Evolutionary conservation across 2,329 filamentous ascomycete genomes (phyloP).

Genomic region (Fusarium chuoi): DNA sequence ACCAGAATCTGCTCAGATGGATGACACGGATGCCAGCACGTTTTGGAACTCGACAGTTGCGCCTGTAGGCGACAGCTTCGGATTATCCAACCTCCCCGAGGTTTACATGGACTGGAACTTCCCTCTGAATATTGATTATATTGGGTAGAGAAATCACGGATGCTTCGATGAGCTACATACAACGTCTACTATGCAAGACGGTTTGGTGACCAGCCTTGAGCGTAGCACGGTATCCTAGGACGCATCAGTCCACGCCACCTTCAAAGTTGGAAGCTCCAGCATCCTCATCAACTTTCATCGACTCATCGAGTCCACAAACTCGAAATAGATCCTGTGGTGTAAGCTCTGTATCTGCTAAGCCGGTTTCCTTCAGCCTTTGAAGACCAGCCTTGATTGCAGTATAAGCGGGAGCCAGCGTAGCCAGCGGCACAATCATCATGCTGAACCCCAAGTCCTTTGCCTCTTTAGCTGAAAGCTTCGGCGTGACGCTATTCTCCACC

Average conservation of each 20-base stretch:
- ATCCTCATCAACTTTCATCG: background rate
- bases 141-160: background rate
- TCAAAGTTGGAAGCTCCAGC: background rate
- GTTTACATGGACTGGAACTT: background rate
- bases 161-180: background rate
- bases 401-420: background rate
- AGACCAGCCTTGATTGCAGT: background rate
- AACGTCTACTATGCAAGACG: background rate
- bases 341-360: background rate
- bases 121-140: slow-evolving; percentile 1
- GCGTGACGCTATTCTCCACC: slow-evolving; percentile 5
- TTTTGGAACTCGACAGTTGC: background rate
- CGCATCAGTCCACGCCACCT: background rate
- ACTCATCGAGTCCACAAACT: background rate
- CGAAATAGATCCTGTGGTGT: background rate
- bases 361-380: background rate
- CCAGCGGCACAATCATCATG: slow-evolving; percentile 5
- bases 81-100: background rate
- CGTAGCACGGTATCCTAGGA: background rate
- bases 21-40: background rate
- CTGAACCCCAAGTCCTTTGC: background rate
- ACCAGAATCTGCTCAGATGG: background rate
- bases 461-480: background rate
- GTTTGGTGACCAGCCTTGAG: background rate
- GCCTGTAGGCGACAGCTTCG: background rate